Base-by-base conservation (phyloP, 2,329 filamentous ascomycete genomes). In the Penicillium sp. region DNA sequence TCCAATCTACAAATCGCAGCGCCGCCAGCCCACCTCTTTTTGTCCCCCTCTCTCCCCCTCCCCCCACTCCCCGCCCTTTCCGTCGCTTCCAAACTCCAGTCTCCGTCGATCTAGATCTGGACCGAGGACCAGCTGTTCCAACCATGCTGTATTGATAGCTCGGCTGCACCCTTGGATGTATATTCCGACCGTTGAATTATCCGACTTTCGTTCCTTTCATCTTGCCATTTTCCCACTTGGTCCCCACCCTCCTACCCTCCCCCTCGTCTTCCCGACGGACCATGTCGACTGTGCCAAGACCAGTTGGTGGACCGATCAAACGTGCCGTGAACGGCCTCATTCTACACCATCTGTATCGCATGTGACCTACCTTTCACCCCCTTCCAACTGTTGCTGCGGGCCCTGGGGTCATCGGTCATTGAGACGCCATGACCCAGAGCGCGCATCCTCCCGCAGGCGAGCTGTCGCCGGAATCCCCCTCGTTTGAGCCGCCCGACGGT, bases 401-500 rank as follows among this genome's bases (percentile, higher is more conserved):
- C 48, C 45, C 48, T 55, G 54, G 54, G 45, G 44, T 55, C 52
- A 37, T 28, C 47, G 24, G 11, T 34, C 26, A 23, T 33, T 18
- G 24, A 21, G 33, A 34, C 63, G 23, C 49, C 65, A 55, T 65
- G 69, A 47, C 63, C 64, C 45, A 69, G 54, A 62, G 52, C 54
- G 55, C 59, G 10, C 53, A 55, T 28, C 53, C 52, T 31, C 52
- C 50, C 28, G 16, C 51, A 39, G 60, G 56, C 47, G 51, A 51
- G 31, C 57, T 51, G 37, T 62, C 68, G 46, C 65, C 67, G 47
- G 66, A 65, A 43, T 66, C 64, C 42, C 60, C 62, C 39, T 56
- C 51, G 13, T 36, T 64, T 33, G 66, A 71, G 26, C 60, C 60
- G 47, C 68, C 71, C 21, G 71, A 75, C 60, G 68, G 71, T 50